Evolutionary conservation across 208 protist species (phyloP), one percentile per base, ranked within the genome.

Genomic region (Trypanosoma theileri): DNA sequence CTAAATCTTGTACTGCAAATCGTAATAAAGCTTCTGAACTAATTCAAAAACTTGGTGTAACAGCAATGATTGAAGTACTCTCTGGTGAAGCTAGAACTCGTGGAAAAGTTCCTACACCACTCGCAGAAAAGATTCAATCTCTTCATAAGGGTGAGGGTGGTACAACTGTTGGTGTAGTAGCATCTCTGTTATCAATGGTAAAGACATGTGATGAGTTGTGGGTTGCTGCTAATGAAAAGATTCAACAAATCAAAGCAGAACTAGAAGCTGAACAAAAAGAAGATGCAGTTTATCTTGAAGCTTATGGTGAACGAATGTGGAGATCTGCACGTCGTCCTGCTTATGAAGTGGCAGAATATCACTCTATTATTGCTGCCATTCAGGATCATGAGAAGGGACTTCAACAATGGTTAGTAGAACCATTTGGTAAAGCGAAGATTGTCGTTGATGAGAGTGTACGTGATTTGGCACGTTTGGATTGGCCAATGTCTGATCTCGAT

Each of bases 251-350:
- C 21, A 70, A 79, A 54, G 66, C 54, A 42, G 78, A 87, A 66
- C 68, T 92, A 48, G 77, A 78, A 53, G 78, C 73, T 60, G 86
- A 93, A 65, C 70, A 75, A 63, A 71, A 76, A 60, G 59, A 59
- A 40, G 85, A 93, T 62, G 71, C 40, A 35, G 68, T 55, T 19
- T 91, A 86, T 61, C 14, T 80, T 1, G 66, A 82, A 28, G 63
- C 77, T 31, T 95, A 95, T 63, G 90, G 91, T 17, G 84, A 89
- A 56, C 75, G 81, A 45, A 94, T 93, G 79, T 93, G 91, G 88
- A 84, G 82, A 17, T 63, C 69, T 17, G 73, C 81, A 53, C 80
- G 67, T 57, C 84, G 73, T 7, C 71, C 67, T 6, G 58, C 71
- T 8, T 69, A 77, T 66, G 71, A 82, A 50, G 85, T 84, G 3